Base-by-base conservation (phyloP, 2,329 filamentous ascomycete species). In the Colletotrichum cereale region DNA sequence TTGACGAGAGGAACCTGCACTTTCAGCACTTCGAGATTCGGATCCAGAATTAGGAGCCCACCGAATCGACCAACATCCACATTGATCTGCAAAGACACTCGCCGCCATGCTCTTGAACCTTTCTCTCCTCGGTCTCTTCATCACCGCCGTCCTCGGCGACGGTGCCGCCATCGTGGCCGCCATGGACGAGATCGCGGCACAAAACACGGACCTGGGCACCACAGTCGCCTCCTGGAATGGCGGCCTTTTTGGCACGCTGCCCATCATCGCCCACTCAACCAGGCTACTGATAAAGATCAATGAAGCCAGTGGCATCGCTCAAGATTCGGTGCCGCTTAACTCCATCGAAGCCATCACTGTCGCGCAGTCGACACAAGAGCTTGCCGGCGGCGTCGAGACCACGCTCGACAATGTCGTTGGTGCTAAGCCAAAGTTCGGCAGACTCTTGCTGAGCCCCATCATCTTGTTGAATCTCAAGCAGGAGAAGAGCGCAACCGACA, bases 401-500 rank as follows among this genome's bases (percentile, higher is more conserved):
- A 82, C 82, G 5, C 78, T 86, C 38, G 73, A 76, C 10, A 78
- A 78, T n/a, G 75, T 86, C 29, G 77, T 85, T 69, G 75, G 68
- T 14, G 75, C 79, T 36, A 85, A 85, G 77, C 79, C 76, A 26
- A 83, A 84, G 72, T 87, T 87, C 68, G 82, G 86, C 73, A 77
- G 77, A 48, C 75, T 85, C 7, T 63, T 84, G 1, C 73, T 87
- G 44, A 79, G 78, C 57, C 83, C 84, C 0, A 75, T 85, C 44
- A 84, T 87, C 44, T 76, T 85, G 48, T 53, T 84, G 21, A 83
- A 82, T 69, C 74, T 88, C 34, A 75, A 82, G 66, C 70, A 80
- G 8, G 79, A 86, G 77, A 80, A 82, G 75, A 72, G 75, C 1
- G 83, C 84, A 0, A 83, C 83, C 0, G 75, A 76, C 31, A 77